These are phyloP conservation scores for Mycena kentingensis DNA, from an alignment of 768 basidiomycete genomes.

Conservation along the genomic window DNA sequence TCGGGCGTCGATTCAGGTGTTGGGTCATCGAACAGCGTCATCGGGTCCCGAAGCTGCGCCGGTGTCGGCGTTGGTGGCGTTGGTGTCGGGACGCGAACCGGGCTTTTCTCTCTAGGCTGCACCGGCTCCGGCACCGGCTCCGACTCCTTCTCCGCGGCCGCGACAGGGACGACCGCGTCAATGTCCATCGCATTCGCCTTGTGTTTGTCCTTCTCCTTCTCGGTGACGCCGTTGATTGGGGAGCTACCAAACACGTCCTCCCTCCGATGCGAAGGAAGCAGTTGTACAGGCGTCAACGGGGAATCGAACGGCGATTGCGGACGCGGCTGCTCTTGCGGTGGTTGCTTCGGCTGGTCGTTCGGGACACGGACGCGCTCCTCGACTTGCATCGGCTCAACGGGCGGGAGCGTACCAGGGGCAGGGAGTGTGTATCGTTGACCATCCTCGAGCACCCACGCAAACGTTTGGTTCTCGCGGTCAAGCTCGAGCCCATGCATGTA, in stretches of 20 bases:
- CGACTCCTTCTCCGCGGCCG: not conserved
- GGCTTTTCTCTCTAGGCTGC: too few species aligned
- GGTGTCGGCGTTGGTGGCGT: not conserved
- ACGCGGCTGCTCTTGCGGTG: not conserved
- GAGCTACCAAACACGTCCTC: too few species aligned
- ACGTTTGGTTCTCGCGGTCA: conserved; percentile 19
- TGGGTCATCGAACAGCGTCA: not conserved
- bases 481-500: conserved; percentile 12
- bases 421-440: not conserved
- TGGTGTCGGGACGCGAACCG: conserved; percentile 14
- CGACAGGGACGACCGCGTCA: too few species aligned
- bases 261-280: too few species aligned
- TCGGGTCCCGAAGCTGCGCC: not conserved
- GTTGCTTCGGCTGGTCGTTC: too few species aligned
- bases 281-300: not conserved
- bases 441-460: conserved; percentile 17
- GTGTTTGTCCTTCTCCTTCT: too few species aligned
- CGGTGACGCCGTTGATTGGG: too few species aligned
- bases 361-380: too few species aligned
- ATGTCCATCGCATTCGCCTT: too few species aligned
- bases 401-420: not conserved
- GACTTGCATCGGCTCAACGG: conserved; percentile 1
- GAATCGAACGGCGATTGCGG: not conserved
- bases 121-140: not conserved
- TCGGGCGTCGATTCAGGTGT: not conserved